Base-by-base conservation (phyloP, 1,139 yeast genomes). In the Lodderomyces orthopsilosis region DNA sequence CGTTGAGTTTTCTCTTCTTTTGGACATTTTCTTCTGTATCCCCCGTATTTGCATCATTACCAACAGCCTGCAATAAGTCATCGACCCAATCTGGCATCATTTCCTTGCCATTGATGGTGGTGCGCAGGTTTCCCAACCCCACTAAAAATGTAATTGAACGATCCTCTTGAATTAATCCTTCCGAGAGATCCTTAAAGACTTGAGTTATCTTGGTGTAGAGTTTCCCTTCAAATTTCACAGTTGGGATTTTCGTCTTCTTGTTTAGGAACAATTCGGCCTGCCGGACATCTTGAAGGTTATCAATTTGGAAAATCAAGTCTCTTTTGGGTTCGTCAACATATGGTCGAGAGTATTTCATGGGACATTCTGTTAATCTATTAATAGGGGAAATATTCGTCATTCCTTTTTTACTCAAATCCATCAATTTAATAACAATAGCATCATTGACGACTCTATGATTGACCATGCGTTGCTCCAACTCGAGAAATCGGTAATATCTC, bases 401-500 rank as follows among this genome's bases (percentile, higher is more conserved):
- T 0, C 85, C 82, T 27, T 65, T 63, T 9, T 62, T 63, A 28
- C 62, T 62, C 10, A 86, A 40, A 57, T 84, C 82, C 28, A 63
- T 57, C 27, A 84, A 49, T 27, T 73, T 62, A 1, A 90, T 51
- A 0, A 79, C 54, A 9, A 89, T 85, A 50, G 84, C 90, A 53
- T 84, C 83, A 43, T 61, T 63, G 1, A 65, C 47, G 15, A 87
- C 70, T 28, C 61, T 62, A 52, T 75, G 78, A 36, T 75, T 75
- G n/a, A 85, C 59, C 32, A 89, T 61, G 46, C 74, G 66, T 62
- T 90, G 95, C 58, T 86, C 95, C 37, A 90, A 66, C 39, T 81
- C 90, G 41, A 79, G 63, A 54, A 90, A 84, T 41, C 94, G 71
- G 61, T 87, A 90, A 62, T 85, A 90, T 39, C 75, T 72, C 51